Percentiles rank a stretch among this genome's conserved stretches.
These are phyloP conservation scores for Leccinum arenicola DNA, from an alignment of 768 basidiomycete species.

Conservation along the genomic window DNA sequence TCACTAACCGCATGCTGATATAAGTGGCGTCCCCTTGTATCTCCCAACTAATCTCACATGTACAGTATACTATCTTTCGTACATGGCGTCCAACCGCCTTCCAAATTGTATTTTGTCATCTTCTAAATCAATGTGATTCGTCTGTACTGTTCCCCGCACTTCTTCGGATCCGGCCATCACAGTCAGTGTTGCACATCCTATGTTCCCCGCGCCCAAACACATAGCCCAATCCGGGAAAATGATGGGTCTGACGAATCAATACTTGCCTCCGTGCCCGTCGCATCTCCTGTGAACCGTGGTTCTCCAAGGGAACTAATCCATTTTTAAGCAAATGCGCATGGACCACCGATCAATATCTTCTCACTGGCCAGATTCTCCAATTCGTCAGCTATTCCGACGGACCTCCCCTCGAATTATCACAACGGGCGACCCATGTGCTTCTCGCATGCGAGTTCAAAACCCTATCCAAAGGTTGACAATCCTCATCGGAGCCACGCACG, in stretches of 20 bases:
- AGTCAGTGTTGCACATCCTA: background rate
- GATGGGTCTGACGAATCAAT: background rate
- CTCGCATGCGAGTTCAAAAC: conserved; percentile 14
- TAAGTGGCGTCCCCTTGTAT: background rate
- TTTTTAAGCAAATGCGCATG: background rate
- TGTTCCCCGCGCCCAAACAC: conserved; percentile 1
- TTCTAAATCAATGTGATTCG: background rate
- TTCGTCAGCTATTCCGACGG: background rate
- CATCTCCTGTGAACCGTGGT: conserved; percentile 1
- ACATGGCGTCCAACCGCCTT: background rate
- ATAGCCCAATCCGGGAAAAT: background rate
- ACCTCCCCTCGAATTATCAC: background rate
- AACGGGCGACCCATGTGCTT: background rate
- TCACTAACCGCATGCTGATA: background rate
- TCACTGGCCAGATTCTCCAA: background rate
- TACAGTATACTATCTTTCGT: background rate
- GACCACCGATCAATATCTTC: background rate
- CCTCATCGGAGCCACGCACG: background rate
- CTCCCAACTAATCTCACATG: background rate
- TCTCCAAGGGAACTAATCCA: background rate
- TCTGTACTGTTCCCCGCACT: conserved; percentile 1
- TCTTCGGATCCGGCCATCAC: background rate
- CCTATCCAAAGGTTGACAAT: conserved; percentile 9
- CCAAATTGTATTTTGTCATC: background rate
- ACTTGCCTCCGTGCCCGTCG: background rate